These are phyloP conservation scores for Rhizoctonia solani DNA, from an alignment of 1,284 basidiomycete species.

Conservation along the genomic window DNA sequence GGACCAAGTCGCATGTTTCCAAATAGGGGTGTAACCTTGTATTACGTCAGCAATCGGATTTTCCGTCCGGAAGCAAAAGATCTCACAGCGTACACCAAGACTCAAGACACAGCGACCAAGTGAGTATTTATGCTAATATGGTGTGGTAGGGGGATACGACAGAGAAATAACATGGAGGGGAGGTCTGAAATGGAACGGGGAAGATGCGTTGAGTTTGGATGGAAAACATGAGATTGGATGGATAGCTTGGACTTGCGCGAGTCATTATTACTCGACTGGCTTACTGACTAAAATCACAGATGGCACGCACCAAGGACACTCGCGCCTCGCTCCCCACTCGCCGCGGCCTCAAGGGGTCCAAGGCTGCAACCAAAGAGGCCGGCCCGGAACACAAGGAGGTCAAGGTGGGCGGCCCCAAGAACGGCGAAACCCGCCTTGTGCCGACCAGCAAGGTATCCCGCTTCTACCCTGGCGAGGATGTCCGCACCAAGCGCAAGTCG, in stretches of 20 bases:
- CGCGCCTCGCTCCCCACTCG: conserved; percentile 34
- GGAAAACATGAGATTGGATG: no score
- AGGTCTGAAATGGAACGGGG: not conserved
- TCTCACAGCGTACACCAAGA: conserved; percentile 26
- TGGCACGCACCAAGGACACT: conserved; percentile 33
- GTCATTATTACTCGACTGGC: not conserved
- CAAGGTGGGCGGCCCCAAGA: conserved; percentile 86
- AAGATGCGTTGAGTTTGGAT: conserved; percentile 14
- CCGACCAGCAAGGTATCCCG: conserved; percentile 86
- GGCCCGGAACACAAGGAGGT: conserved; percentile 74
- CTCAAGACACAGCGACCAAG: conserved; percentile 32
- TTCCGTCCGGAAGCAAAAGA: conserved; percentile 22
- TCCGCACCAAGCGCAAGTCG: conserved; percentile 81
- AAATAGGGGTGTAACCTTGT: not conserved
- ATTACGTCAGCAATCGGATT: conserved; percentile 21
- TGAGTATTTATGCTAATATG: conserved; percentile 16
- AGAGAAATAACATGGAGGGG: not conserved
- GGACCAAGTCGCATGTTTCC: no score
- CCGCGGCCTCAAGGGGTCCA: conserved; percentile 73
- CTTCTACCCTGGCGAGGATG: conserved; percentile 98
- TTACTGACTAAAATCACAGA: conserved; percentile 5
- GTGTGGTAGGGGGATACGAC: not conserved
- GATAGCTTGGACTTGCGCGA: conserved; percentile 6
- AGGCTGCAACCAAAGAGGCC: conserved; percentile 64
- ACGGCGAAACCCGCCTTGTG: conserved; percentile 85